Evolutionary conservation across 129 eudicot species (phyloP).

Genomic region (Artemisia annua): DNA sequence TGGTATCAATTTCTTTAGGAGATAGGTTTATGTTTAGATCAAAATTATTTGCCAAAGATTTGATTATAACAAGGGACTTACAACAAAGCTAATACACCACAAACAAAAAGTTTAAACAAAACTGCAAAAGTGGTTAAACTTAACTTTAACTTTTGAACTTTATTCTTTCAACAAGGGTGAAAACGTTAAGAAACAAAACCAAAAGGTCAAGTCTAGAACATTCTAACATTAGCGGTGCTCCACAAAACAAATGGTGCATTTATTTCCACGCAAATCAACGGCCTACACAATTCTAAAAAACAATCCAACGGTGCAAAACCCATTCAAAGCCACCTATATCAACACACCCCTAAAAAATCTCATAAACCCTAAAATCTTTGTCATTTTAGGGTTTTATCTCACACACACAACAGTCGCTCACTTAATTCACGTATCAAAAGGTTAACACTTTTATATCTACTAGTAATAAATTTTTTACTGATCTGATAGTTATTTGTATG

Average conservation of each 20-base stretch:
- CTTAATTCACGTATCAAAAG: conserved; percentile 11
- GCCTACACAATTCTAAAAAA: neutral
- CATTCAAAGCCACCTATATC: conserved; percentile 20
- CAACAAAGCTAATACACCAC: too few relatives aligned
- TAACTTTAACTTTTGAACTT: too few relatives aligned
- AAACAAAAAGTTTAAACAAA: too few relatives aligned
- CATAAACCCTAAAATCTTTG: conserved; percentile 33
- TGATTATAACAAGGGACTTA: too few relatives aligned
- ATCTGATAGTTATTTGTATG: neutral
- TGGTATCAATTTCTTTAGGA: too few relatives aligned
- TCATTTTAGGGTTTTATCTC: conserved; percentile 50
- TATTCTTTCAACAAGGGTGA: neutral
- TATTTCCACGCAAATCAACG: conserved; percentile 25
- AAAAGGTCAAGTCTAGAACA: neutral
- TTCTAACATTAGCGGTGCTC: conserved; percentile 5
- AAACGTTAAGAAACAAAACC: neutral
- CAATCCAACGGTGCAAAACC: conserved; percentile 36
- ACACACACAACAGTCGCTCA: conserved; percentile 8
- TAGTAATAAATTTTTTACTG: neutral
- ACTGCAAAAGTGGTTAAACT: too few relatives aligned
- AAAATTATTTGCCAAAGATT: too few relatives aligned
- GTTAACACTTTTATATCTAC: conserved; percentile 21
- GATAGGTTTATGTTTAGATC: too few relatives aligned
- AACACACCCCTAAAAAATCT: conserved; percentile 23
- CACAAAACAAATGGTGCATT: conserved; percentile 21